phyloP scores from a whole-genome alignment of 768 basidiomycete genomes.

The Phanerochaete sordida region DNA sequence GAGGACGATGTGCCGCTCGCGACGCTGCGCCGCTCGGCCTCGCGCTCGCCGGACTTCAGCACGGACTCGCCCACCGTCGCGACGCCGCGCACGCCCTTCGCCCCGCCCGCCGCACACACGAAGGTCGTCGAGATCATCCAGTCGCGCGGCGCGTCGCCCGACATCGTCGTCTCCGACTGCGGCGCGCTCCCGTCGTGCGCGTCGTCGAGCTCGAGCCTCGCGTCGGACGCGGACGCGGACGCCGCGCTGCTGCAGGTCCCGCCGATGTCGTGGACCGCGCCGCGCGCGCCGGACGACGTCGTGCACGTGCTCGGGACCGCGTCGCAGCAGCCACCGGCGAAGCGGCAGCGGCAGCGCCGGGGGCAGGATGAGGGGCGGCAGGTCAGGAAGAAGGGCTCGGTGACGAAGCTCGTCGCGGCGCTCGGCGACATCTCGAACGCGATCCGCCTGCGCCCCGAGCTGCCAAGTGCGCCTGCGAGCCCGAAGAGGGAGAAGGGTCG shows the following conservation, averaged over 20 bases:
- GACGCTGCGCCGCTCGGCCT: no score
- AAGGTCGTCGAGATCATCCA: not conserved
- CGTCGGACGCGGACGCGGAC: not conserved
- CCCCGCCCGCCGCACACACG: not conserved
- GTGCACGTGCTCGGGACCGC: no score
- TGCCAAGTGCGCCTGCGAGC: not conserved
- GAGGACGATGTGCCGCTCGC: not conserved
- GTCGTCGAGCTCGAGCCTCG: not conserved
- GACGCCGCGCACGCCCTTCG: not conserved
- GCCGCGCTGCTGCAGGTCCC: not conserved
- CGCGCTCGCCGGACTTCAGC: not conserved
- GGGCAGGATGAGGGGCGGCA: not conserved
- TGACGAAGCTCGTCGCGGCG: not conserved
- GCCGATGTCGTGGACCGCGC: not conserved
- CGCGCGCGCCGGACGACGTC: no score
- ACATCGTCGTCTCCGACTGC: not conserved
- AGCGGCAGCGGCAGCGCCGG: not conserved
- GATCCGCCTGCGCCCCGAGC: not conserved
- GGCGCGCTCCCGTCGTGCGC: not conserved
- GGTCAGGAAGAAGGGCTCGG: not conserved
- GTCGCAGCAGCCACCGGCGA: no score
- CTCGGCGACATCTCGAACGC: constrained; percentile 2
- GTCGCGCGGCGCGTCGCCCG: not conserved
- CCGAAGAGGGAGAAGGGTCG: not conserved
- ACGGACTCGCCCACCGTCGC: not conserved